Base-by-base conservation (phyloP, 257 asterid species). In the Forsythia suspensa region DNA sequence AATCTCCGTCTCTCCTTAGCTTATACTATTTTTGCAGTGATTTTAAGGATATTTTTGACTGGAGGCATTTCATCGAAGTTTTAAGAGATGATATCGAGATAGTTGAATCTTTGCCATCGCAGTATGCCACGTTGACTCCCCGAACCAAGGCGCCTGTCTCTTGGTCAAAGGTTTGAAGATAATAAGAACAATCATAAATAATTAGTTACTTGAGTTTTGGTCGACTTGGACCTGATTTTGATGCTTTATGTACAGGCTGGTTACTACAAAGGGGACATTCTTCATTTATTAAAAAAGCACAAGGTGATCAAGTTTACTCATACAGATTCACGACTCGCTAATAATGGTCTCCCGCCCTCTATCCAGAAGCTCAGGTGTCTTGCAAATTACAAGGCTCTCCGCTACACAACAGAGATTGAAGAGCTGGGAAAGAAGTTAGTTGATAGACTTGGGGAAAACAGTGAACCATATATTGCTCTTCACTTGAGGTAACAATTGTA, bases 281-380 rank as follows among this genome's bases (percentile, higher is more conserved):
- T 91, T 71, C 75, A 82, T 36, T 63, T 92, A 77, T 74, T 96
- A 18, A 94, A 88, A 90, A 96, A 92, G 87, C 92, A 91, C 46
- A 94, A 91, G 80, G 99, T 92, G 12, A 85, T 96, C 83, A 88
- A 82, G 71, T 96, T 96, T 71, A 91, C 98, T 0, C 99, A 92
- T 15, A 90, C 97, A 0, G 99, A 96, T 84, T 94, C 99, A 1
- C 93, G 99, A 9, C 94, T 96, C 4, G 92, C 91, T 20, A 96
- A 96, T 82, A 96, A 96, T 20, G 97, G 94, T 70, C 78, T 94
- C 0, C 87, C 99, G 8, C 42, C 93, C 18, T 89, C 97, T 16
- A 87, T 94, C 40, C 99, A 96, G 84, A 92, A 85, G 74, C 88
- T 96, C 55, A 88, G 99, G 16, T 96, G 99, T 73, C 94, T 97